Evolutionary conservation across 1,139 yeast genomes (phyloP).

Genomic region (Blastobotrys illinoisensis): DNA sequence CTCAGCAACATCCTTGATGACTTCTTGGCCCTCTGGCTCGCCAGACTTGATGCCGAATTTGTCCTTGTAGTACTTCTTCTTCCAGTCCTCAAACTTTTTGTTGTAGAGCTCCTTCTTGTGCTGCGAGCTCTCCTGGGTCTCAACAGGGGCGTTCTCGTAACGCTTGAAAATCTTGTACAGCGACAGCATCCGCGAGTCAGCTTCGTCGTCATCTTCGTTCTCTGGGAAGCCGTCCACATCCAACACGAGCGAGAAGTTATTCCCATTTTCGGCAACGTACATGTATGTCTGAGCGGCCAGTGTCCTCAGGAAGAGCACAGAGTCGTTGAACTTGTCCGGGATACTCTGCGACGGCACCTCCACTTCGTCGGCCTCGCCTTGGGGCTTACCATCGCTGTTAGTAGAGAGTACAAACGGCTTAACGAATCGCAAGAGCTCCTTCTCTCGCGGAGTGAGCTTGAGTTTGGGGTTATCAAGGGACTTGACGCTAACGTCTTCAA

Average conservation of each 20-base stretch:
- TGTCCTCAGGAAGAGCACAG: slow-evolving; percentile 26
- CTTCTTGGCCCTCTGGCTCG: slow-evolving; percentile 38
- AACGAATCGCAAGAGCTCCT: slow-evolving; percentile 30
- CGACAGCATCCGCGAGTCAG: slow-evolving; percentile 24
- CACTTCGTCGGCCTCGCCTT: slow-evolving; percentile 11
- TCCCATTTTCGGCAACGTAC: slow-evolving; percentile 22
- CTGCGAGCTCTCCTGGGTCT: slow-evolving; percentile 57
- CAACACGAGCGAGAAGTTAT: slow-evolving; percentile 30
- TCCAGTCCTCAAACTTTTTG: slow-evolving; percentile 74
- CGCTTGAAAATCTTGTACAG: slow-evolving; percentile 39
- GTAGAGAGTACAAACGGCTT: slow-evolving; percentile 25
- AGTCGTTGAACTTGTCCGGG: slow-evolving; percentile 16
- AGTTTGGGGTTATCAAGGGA: slow-evolving; percentile 43
- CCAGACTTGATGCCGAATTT: slow-evolving; percentile 63
- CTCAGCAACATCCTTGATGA: slow-evolving; percentile 56
- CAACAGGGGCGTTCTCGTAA: slow-evolving; percentile 67
- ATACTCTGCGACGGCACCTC: slow-evolving; percentile 7
- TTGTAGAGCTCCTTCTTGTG: slow-evolving; percentile 64
- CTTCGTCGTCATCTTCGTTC: slow-evolving; percentile 50
- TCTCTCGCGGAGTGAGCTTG: slow-evolving; percentile 66
- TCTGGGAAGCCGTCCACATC: slow-evolving; percentile 68
- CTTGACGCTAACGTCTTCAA: slow-evolving; percentile 73
- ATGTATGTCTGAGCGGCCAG: slow-evolving; percentile 25
- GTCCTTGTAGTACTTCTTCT: slow-evolving; percentile 69
- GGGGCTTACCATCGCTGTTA: slow-evolving; percentile 19